These are phyloP conservation scores for Nakaseomyces delphensis DNA, from an alignment of 1,139 yeast species.

Conservation along the genomic window DNA sequence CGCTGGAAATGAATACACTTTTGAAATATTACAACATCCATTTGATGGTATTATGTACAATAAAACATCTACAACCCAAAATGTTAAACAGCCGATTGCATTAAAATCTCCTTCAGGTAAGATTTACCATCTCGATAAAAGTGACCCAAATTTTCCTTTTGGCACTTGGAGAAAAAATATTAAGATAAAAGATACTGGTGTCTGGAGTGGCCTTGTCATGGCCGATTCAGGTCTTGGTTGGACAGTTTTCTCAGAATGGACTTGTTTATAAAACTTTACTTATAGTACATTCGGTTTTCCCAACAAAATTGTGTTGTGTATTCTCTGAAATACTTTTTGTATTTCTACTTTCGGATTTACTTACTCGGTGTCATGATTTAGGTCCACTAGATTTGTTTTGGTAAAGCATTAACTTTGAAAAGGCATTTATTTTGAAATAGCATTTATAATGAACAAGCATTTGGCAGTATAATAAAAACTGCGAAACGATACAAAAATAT, in stretches of 20 bases:
- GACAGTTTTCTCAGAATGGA: slow-evolving; percentile 93
- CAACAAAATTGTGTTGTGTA: too few relatives aligned
- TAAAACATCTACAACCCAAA: slow-evolving; percentile 33
- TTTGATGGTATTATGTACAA: slow-evolving; percentile 45
- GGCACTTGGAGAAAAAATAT: slow-evolving; percentile 54
- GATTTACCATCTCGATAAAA: slow-evolving; percentile 49
- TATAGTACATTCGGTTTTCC: too few relatives aligned
- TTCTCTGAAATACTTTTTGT: too few relatives aligned
- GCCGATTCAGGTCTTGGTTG: slow-evolving; percentile 76
- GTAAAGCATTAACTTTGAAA: too few relatives aligned
- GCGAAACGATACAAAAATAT: too few relatives aligned
- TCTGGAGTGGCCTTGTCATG: slow-evolving; percentile 74
- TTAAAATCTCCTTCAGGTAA: slow-evolving; percentile 81
- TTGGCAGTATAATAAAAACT: too few relatives aligned
- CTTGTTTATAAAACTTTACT: too few relatives aligned
- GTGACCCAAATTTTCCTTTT: slow-evolving; percentile 38
- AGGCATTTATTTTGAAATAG: too few relatives aligned
- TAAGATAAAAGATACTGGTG: slow-evolving; percentile 62
- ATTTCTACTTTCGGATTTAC: too few relatives aligned
- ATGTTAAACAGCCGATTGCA: slow-evolving; percentile 44
- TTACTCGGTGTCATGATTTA: too few relatives aligned
- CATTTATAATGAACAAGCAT: too few relatives aligned
- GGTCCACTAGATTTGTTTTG: too few relatives aligned
- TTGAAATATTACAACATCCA: slow-evolving; percentile 58
- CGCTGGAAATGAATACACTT: slow-evolving; percentile 51